These are phyloP conservation scores for Megacollybia marginata DNA, from an alignment of 768 basidiomycete species.

Conservation along the genomic window DNA sequence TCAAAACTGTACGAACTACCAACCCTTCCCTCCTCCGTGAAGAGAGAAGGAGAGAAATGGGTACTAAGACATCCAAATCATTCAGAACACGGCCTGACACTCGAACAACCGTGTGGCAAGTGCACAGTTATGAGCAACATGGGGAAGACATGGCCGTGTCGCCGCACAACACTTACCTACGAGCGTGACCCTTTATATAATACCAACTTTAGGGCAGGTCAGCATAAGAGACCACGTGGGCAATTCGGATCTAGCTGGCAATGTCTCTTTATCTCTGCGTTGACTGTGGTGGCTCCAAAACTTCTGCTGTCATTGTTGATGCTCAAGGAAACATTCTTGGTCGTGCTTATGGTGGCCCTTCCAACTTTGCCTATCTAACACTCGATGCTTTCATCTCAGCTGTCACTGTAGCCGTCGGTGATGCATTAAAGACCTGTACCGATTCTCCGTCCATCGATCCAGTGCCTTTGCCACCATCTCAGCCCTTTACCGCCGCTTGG, in stretches of 20 bases:
- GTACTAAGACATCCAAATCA: conserved; percentile 76
- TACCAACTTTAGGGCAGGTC: background rate
- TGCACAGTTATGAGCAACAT: conserved; percentile 82
- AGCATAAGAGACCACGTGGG: no score
- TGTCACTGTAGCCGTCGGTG: conserved; percentile 41
- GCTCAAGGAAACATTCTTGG: conserved; percentile 52
- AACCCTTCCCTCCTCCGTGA: conserved; percentile 60
- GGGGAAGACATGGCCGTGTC: conserved; percentile 71
- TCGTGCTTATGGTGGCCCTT: conserved; percentile 66
- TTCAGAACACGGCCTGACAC: conserved; percentile 84
- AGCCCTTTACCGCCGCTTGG: conserved; percentile 64
- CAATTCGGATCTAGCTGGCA: no score
- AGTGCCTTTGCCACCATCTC: conserved; percentile 18
- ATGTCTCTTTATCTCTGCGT: conserved; percentile 64
- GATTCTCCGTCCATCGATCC: conserved; percentile 30
- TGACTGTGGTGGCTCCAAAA: conserved; percentile 89
- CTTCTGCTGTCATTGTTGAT: conserved; percentile 64
- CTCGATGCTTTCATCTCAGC: conserved; percentile 49
- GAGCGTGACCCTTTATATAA: conserved; percentile 6
- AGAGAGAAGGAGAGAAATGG: conserved; percentile 47
- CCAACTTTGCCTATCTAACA: conserved; percentile 80
- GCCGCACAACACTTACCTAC: conserved; percentile 59
- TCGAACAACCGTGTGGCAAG: conserved; percentile 68
- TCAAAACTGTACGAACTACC: conserved; percentile 53
- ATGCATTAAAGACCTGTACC: conserved; percentile 44